Percentiles rank a stretch among this genome's conserved stretches.
phyloP scores from a whole-genome alignment of 805 yeast species.

The Wickerhamiella dianesei region DNA sequence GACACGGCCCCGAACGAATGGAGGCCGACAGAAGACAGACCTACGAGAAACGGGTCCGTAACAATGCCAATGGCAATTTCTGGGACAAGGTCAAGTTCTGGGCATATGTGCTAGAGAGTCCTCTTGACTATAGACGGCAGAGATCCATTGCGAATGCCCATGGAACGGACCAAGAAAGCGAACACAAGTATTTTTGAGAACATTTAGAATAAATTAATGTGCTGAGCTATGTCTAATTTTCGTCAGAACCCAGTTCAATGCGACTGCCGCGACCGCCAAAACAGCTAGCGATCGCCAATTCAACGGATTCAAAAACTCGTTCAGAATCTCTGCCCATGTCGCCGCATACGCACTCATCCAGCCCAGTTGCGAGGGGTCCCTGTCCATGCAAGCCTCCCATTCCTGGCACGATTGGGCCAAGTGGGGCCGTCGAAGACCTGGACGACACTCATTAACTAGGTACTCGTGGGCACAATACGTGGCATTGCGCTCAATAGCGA shows the following conservation, averaged over 20 bases:
- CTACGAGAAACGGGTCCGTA: background rate
- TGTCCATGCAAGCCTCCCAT: conserved; percentile 71
- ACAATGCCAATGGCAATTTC: background rate
- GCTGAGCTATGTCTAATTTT: background rate
- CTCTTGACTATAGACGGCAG: background rate
- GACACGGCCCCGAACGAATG: conserved; percentile 18
- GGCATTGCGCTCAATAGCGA: conserved; percentile 45
- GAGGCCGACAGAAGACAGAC: conserved; percentile 7
- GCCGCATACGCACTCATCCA: conserved; percentile 60
- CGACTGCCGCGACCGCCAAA: conserved; percentile 1
- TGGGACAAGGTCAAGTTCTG: background rate
- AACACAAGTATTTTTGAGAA: background rate
- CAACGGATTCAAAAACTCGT: conserved; percentile 57
- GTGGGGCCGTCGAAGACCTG: conserved; percentile 53
- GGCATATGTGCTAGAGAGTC: background rate
- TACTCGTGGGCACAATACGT: conserved; percentile 55
- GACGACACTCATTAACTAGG: conserved; percentile 49
- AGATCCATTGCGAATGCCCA: background rate
- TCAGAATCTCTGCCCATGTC: conserved; percentile 62
- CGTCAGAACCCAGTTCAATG: background rate
- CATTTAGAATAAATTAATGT: background rate
- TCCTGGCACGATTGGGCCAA: conserved; percentile 52
- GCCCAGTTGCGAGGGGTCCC: conserved; percentile 51
- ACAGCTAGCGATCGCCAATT: conserved; percentile 24
- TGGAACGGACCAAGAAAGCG: background rate